Conservation (phyloP, 495 filamentous ascomycete genomes). For the Viridothelium virens region DNA sequence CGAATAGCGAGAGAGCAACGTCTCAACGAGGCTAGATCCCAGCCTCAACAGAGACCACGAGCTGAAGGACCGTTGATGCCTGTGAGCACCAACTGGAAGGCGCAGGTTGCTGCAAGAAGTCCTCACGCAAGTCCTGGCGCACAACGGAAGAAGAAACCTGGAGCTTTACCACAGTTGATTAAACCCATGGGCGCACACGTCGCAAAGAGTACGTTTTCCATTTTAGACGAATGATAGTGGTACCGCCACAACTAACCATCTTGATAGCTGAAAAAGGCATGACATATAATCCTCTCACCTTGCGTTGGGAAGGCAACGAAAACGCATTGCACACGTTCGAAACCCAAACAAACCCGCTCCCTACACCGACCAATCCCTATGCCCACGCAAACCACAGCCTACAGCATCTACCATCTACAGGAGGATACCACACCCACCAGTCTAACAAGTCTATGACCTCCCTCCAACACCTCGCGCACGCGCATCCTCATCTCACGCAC, state of each 20-base stretch:
- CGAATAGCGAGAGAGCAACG: constrained; percentile 84
- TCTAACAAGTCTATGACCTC: constrained; percentile 28
- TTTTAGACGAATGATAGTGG: constrained; percentile 14
- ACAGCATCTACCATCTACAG: constrained; percentile 26
- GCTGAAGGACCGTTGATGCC: constrained; percentile 51
- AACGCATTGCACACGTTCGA: constrained; percentile 50
- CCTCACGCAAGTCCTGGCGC: constrained; percentile 51
- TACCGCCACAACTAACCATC: constrained; percentile 16
- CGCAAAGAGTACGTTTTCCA: constrained; percentile 55
- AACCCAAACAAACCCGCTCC: constrained; percentile 21
- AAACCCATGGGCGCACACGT: constrained; percentile 57
- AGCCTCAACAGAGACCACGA: constrained; percentile 23
- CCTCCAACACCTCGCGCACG: constrained; percentile 25
- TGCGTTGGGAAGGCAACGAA: constrained; percentile 94
- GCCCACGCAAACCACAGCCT: constrained; percentile 6
- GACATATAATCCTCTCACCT: constrained; percentile 80
- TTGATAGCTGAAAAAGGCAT: constrained; percentile 76
- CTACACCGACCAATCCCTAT: constrained; percentile 21
- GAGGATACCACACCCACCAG: constrained; percentile 17
- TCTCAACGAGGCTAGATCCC: constrained; percentile 19
- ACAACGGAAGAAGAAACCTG: constrained; percentile 42
- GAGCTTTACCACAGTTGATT: constrained; percentile 57
- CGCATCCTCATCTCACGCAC: constrained; percentile 1
- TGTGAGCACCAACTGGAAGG: constrained; percentile 69
- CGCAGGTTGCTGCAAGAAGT: constrained; percentile 56